phyloP scores from a whole-genome alignment of 2,329 filamentous ascomycete species.

The Xylaria sp. region DNA sequence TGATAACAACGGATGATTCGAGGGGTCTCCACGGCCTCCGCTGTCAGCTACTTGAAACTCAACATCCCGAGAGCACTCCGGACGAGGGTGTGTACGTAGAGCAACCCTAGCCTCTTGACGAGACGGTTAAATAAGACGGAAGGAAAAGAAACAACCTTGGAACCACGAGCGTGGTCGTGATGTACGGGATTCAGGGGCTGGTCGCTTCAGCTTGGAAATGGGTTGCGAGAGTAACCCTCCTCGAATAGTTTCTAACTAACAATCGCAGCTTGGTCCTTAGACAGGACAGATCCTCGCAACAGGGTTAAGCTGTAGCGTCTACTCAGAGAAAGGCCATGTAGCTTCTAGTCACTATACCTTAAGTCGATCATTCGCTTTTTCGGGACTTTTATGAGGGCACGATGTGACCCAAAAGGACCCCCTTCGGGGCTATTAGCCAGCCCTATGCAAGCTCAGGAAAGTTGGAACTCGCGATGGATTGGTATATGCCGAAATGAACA shows the following conservation, averaged over 20 bases:
- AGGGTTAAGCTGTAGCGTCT: slow-evolving; percentile 18
- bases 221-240: slow-evolving; percentile 31
- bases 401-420: slow-evolving; percentile 32
- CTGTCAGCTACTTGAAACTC: slow-evolving; percentile 24
- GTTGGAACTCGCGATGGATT: neutral
- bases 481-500: slow-evolving; percentile 1
- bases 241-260: slow-evolving; percentile 9
- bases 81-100: slow-evolving; percentile 32
- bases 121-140: slow-evolving; percentile 7
- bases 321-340: slow-evolving; percentile 25
- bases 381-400: slow-evolving; percentile 17
- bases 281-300: slow-evolving; percentile 8
- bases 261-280: slow-evolving; percentile 7
- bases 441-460: slow-evolving; percentile 26
- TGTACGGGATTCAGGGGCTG: slow-evolving; percentile 17
- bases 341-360: slow-evolving; percentile 13
- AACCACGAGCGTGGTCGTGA: slow-evolving; percentile 15
- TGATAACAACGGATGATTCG: slow-evolving; percentile 21
- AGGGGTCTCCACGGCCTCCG: slow-evolving; percentile 1
- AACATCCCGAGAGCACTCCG: neutral
- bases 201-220: slow-evolving; percentile 21
- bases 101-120: slow-evolving; percentile 17
- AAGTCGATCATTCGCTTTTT: slow-evolving; percentile 20
- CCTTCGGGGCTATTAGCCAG: slow-evolving; percentile 20
- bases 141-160: slow-evolving; percentile 20